Evolutionary conservation across 192 early-diverging fungal genomes (phyloP), one percentile per base, ranked within the genome.

Genomic region (Entomortierella chlamydospora): DNA sequence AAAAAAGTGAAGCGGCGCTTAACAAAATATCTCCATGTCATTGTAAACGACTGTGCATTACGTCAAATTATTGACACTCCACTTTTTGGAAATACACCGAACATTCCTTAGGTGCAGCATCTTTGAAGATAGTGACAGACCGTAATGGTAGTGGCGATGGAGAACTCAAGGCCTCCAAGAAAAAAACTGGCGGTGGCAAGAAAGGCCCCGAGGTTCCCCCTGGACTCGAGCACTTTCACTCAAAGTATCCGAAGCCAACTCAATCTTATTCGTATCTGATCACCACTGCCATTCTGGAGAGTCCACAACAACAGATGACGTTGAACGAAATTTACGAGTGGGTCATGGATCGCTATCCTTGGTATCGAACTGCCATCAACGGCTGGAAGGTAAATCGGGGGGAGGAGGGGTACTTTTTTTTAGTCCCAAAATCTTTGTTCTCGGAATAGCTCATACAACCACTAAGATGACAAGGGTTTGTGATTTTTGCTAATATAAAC

Each of bases 271-370:
- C 93, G 18, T 91, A 86, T 23, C 72, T 97, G 26, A 95, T 97
- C 53, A 89, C 93, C 0, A 90, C 93, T 56, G 95, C 95, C 6
- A 95, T 97, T 61, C 70, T 88, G 41, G 84, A 84, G 37, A 84
- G 83, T 63, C 85, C 89, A 13, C 84, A 88, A 33, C 85, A 90
- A 53, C 86, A 90, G 68, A 87, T 95, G 86, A 95, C 95, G n/a
- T 85, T 97, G 49, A 92, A 88, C 65, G 94, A 95, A 64, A 95
- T 97, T 64, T 97, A 97, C 82, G 86, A 87, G 37, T 97, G 92
- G 91, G 86, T 94, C 25, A 90, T 90, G 82, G 87, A 88, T 17
- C 74, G 90, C 45, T 95, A 92, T 68, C 91, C 93, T 8, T 95
- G 93, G 83, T 97, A 90, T 68, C 78, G 87, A 57, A 94, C 90